Evolutionary conservation across 768 basidiomycete species (phyloP).

Genomic region (Flagelloscypha sp.): DNA sequence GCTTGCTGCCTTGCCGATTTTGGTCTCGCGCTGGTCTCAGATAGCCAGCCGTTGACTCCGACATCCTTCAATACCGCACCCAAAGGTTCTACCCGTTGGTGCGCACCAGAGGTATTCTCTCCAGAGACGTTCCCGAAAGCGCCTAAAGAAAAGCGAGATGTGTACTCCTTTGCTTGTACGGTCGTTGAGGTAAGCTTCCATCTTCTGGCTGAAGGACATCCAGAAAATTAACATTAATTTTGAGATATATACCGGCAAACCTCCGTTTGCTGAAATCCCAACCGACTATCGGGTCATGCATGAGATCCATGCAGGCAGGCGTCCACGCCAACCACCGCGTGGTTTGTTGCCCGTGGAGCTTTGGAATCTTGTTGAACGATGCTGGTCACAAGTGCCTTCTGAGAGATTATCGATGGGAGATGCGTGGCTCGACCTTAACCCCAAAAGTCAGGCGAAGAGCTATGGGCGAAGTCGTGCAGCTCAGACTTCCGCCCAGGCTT

Average conservation of each 20-base stretch:
- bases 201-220: background rate
- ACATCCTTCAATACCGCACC: slow-evolving; percentile 5
- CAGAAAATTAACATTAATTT: background rate
- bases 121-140: background rate
- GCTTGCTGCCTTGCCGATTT: slow-evolving; percentile 25
- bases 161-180: slow-evolving; percentile 12
- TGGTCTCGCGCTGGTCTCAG: slow-evolving; percentile 10
- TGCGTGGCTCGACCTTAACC: too few species aligned
- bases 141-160: slow-evolving; percentile 8
- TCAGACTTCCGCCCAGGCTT: too few species aligned
- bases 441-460: too few species aligned
- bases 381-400: slow-evolving; percentile 5
- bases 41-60: background rate
- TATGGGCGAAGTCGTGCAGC: too few species aligned
- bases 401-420: too few species aligned
- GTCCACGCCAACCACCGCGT: slow-evolving; percentile 2
- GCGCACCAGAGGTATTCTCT: slow-evolving; percentile 9
- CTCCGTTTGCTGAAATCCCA: slow-evolving; percentile 4
- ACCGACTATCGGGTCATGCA: slow-evolving; percentile 1
- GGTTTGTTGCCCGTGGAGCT: background rate
- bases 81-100: slow-evolving; percentile 10
- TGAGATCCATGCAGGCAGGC: background rate
- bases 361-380: background rate
- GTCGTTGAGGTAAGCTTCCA: slow-evolving; percentile 10
- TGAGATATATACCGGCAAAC: slow-evolving; percentile 2